Base-by-base conservation (phyloP, 192 early-diverging fungal genomes). In the Coemansia sp. region DNA sequence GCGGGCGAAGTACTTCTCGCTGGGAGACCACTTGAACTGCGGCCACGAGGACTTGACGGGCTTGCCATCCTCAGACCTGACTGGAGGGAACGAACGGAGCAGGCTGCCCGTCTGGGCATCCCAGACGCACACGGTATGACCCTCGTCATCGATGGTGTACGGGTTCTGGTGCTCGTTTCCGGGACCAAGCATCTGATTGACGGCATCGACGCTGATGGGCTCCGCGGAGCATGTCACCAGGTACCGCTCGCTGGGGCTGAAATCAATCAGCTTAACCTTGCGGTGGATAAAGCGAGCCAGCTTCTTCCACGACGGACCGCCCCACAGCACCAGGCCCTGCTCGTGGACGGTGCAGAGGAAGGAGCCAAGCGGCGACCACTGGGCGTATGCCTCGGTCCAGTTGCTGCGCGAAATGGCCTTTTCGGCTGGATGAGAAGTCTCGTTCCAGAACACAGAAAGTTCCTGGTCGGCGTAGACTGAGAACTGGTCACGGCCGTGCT, bases 321-420 rank as follows among this genome's bases (percentile, higher is more conserved):
- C 95, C 97, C 97, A 99, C 64, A 99, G 85, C 27, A 85, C 94
- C 50, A 98, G 87, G 60, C 97, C 97, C 73, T 90, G 92, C 55
- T 84, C 83, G 71, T 99, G 97, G 85, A 95, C 88, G 20, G 97
- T 96, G 36, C 90, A 85, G 55, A 99, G 83, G 76, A 93, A 99
- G 20, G 91, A 90, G 45, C 97, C 97, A 25, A 88, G 79, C 11
- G 97, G 93, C 27, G 97, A 99, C 94, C 95, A 99, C 63, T 90
- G 81, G 39, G 95, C 86, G 67, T 93, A 94, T 54, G 88, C 88
- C 68, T 96, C 95, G 49, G 94, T 95, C 95, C 95, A 97, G 86
- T 95, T 88, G 75, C 87, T 52, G 13, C 65, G 76, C 36, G 52
- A 49, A 46, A 56, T 62, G 4, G 76, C 55, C 57, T 89, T 76